A percentile compares a stretch with the other conserved stretches of the same genome.
Evolutionary conservation across 441 rosid species (phyloP).

Genomic region (Capsella rubella): DNA sequence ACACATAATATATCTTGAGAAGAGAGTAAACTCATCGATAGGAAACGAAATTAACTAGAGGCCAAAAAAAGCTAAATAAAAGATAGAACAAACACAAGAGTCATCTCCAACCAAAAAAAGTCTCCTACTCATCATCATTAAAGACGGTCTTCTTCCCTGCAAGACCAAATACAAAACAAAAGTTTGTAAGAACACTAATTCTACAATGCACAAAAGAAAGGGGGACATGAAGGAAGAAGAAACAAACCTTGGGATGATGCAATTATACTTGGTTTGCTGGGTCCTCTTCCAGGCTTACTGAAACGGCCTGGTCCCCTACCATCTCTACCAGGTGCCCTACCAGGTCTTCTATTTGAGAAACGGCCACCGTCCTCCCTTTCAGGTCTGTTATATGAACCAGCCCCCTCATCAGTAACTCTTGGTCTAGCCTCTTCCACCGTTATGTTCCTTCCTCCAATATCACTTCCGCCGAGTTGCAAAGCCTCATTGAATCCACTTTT

Average conservation of each 20-base stretch:
- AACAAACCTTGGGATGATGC: conserved; percentile 51
- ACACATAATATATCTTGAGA: background rate
- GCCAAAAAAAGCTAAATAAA: background rate
- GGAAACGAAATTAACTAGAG: background rate
- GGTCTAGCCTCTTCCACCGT: conserved; percentile 68
- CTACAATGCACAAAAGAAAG: background rate
- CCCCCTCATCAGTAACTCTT: conserved; percentile 46
- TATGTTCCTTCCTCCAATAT: conserved; percentile 53
- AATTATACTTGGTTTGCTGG: conserved; percentile 51
- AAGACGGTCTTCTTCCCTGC: conserved; percentile 78
- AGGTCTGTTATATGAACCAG: background rate
- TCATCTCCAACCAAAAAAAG: background rate
- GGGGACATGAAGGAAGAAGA: background rate
- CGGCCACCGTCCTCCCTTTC: conserved; percentile 26
- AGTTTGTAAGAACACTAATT: conserved; percentile 6
- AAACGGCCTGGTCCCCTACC: conserved; percentile 24
- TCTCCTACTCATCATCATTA: conserved; percentile 47
- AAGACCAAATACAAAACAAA: conserved; percentile 26
- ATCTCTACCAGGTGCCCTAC: conserved; percentile 22
- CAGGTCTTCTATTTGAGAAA: conserved; percentile 31
- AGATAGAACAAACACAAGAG: conserved; percentile 10
- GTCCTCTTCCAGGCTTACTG: conserved; percentile 24
- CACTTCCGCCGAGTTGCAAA: conserved; percentile 61
- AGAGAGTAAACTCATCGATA: background rate
- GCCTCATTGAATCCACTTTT: conserved; percentile 60